phyloP scores from a whole-genome alignment of 305 asterid species.

The Plantago coronopus region DNA sequence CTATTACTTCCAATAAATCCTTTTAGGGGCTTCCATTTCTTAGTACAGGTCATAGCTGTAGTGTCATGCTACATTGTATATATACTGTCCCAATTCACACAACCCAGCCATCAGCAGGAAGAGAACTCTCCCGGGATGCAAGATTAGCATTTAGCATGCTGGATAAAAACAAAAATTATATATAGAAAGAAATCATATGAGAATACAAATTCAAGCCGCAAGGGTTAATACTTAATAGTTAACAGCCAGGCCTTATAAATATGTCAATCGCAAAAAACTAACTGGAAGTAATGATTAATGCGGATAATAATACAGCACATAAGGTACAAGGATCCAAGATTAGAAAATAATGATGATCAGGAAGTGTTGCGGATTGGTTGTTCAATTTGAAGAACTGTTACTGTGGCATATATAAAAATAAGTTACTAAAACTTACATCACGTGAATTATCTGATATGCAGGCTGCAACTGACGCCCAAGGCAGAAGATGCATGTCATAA shows the following conservation, averaged over 20 bases:
- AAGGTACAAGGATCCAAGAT: too few species aligned
- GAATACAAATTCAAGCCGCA: neutral
- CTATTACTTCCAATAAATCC: neutral
- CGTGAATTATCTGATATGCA: conserved; percentile 71
- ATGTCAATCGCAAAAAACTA: too few species aligned
- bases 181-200: neutral
- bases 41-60: conserved; percentile 16
- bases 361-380: too few species aligned
- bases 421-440: conserved; percentile 45
- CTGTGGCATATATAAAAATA: conserved; percentile 9
- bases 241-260: conserved; percentile 13
- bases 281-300: too few species aligned
- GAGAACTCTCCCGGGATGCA: neutral
- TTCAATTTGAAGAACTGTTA: neutral
- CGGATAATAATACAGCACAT: too few species aligned
- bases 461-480: conserved; percentile 98
- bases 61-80: neutral
- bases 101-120: neutral
- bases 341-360: too few species aligned
- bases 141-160: conserved; percentile 16
- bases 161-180: conserved; percentile 12
- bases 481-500: conserved; percentile 85
- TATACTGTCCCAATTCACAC: neutral
- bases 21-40: conserved; percentile 12
- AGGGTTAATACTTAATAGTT: neutral